These are phyloP conservation scores for Aurifilum marmelostoma DNA, from an alignment of 2,329 filamentous ascomycete genomes.

Conservation along the genomic window DNA sequence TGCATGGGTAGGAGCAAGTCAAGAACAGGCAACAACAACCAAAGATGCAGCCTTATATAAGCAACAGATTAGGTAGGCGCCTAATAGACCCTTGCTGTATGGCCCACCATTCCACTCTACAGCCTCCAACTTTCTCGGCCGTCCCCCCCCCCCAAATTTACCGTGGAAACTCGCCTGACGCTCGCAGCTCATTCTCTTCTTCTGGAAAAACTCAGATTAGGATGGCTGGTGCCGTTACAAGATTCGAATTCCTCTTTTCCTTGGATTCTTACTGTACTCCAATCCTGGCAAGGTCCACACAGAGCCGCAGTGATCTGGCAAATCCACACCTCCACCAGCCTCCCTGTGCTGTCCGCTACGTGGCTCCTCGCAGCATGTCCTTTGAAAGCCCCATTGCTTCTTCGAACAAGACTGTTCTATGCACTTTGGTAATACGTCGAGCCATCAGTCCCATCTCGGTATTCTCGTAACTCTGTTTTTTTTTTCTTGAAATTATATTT, in stretches of 20 bases:
- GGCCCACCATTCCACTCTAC: background rate
- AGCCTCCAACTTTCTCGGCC: background rate
- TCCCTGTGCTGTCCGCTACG: background rate
- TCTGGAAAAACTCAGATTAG: background rate
- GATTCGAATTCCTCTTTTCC: background rate
- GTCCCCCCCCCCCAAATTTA: background rate
- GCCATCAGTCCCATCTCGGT: background rate
- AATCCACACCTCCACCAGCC: background rate
- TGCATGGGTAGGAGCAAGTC: background rate
- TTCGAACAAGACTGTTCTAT: background rate
- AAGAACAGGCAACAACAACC: background rate
- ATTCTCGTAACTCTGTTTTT: too few species aligned
- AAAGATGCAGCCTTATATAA: background rate
- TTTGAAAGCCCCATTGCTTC: background rate
- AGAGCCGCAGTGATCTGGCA: conserved; percentile 8
- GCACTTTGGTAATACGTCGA: background rate
- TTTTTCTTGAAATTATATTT: too few species aligned
- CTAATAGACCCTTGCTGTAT: background rate
- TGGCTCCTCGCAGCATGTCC: background rate
- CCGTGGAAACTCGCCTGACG: background rate
- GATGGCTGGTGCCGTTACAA: background rate
- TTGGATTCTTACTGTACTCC: background rate
- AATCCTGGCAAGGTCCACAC: background rate
- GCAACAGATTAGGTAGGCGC: background rate
- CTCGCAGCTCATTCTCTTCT: background rate